phyloP scores from a whole-genome alignment of 129 eudicot genomes.

The Helichrysum umbraculigerum region DNA sequence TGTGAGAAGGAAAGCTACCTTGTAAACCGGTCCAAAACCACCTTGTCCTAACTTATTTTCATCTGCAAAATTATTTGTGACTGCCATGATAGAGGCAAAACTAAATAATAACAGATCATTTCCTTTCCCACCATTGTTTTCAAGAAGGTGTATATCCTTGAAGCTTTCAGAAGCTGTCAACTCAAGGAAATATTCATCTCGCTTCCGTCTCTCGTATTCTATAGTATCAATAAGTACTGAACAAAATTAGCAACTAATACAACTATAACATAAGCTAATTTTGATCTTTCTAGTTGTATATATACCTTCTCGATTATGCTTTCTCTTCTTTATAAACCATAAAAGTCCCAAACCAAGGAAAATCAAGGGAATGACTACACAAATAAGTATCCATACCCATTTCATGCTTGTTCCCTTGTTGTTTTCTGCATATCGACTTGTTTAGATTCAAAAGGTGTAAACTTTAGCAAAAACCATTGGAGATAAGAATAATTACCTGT shows the following conservation, averaged over 20 bases:
- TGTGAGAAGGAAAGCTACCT: slow-evolving; percentile 16
- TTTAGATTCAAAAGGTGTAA: not conserved
- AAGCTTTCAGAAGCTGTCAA: slow-evolving; percentile 40
- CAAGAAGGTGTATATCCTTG: slow-evolving; percentile 20
- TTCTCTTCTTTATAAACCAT: slow-evolving; percentile 21
- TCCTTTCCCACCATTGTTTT: slow-evolving; percentile 31
- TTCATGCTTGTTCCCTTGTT: not conserved
- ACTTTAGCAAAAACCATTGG: slow-evolving; percentile 46
- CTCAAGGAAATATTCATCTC: slow-evolving; percentile 35
- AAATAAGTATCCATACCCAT: slow-evolving; percentile 17
- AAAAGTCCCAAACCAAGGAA: slow-evolving; percentile 26
- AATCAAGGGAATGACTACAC: slow-evolving; percentile 7
- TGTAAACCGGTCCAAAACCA: no score
- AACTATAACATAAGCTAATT: not conserved
- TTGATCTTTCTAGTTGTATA: not conserved
- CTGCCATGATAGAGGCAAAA: slow-evolving; percentile 33
- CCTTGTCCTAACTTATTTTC: no score
- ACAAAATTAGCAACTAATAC: not conserved
- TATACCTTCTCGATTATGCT: slow-evolving; percentile 34
- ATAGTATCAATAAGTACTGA: not conserved
- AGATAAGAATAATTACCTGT: slow-evolving; percentile 24
- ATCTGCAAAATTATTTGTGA: slow-evolving; percentile 16
- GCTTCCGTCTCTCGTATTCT: slow-evolving; percentile 26
- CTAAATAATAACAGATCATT: slow-evolving; percentile 38
- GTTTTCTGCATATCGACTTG: not conserved